Evolutionary conservation across 768 basidiomycete genomes (phyloP).

Genomic region (Gymnopilus junonius): DNA sequence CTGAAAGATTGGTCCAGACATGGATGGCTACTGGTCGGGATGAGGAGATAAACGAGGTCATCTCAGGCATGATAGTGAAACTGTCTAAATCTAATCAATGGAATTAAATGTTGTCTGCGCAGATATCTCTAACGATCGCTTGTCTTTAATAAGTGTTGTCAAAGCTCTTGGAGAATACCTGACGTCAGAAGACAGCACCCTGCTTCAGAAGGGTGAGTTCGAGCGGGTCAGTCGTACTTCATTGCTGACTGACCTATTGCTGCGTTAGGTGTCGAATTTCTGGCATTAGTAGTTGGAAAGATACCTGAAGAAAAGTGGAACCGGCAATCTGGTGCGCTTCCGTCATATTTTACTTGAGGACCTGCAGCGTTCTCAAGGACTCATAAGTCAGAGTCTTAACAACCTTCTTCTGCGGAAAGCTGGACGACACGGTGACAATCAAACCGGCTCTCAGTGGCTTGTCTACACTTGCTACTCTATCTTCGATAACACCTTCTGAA

Average conservation of each 20-base stretch:
- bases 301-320: conserved; percentile 71
- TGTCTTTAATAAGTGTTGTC: conserved; percentile 76
- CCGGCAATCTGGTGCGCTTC: conserved; percentile 74
- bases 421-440: conserved; percentile 85
- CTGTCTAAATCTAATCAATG: conserved; percentile 7
- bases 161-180: conserved; percentile 88
- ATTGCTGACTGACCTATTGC: background rate
- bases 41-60: conserved; percentile 59
- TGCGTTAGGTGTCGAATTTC: conserved; percentile 76
- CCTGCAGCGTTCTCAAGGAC: background rate
- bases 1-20: conserved; percentile 60
- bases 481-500: conserved; percentile 68
- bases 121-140: conserved; percentile 56
- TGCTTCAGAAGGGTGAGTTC: conserved; percentile 75
- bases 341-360: background rate
- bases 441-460: conserved; percentile 84
- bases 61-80: conserved; percentile 53
- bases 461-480: conserved; percentile 61
- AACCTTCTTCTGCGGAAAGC: conserved; percentile 82
- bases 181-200: conserved; percentile 80
- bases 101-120: conserved; percentile 19
- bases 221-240: background rate
- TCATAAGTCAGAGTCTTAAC: conserved; percentile 77
- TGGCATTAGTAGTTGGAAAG: conserved; percentile 70
- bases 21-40: conserved; percentile 73